Base-by-base conservation (phyloP, 768 basidiomycete species). In the Pleurotus giganteus region DNA sequence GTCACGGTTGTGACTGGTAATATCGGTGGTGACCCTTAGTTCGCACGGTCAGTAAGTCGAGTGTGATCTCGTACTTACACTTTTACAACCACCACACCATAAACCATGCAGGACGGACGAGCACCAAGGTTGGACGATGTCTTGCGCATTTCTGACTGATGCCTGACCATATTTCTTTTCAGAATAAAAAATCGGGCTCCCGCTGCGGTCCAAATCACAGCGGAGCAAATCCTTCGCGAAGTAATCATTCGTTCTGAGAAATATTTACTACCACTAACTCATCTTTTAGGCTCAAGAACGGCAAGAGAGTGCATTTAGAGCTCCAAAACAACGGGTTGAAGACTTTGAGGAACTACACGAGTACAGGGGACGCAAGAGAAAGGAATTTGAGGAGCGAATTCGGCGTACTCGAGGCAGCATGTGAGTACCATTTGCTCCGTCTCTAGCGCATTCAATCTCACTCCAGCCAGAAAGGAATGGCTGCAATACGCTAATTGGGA, bases 131-230 rank as follows among this genome's bases (percentile, higher is more conserved):
- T 66, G 23, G 66, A n/a, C 62, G 29, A 8, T 55, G 23, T 34
- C 3, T 12, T 23, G 12, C 24, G 31, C 8, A 5, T 57, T 15
- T 11, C 26, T 8, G n/a, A 27, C 53, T 13, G 55, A n/a, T 31
- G 41, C 24, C 52, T 59, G 42, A 61, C 24, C n/a, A 7, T 43
- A 12, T 45, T 52, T n/a, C 8, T 23, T n/a, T 53, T 13, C 54
- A 91, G 90, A 55, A 94, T 98, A 60, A 95, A 96, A 81, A 98
- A 98, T 71, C 82, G 96, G 49, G 96, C 96, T 15, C 89, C 96
- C 36, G 96, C 96, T 46, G 89, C 93, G 57, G 79, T 98, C 57
- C 94, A 96, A 72, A 95, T 98, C 73, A 98, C 97, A 55, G 93
- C 97, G 12, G 97, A 98, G 73, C 97, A 99, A 73, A 86, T 99